Evolutionary conservation across 176 grass and related monocot species (phyloP).

Genomic region (Bonia amplexicaulis): DNA sequence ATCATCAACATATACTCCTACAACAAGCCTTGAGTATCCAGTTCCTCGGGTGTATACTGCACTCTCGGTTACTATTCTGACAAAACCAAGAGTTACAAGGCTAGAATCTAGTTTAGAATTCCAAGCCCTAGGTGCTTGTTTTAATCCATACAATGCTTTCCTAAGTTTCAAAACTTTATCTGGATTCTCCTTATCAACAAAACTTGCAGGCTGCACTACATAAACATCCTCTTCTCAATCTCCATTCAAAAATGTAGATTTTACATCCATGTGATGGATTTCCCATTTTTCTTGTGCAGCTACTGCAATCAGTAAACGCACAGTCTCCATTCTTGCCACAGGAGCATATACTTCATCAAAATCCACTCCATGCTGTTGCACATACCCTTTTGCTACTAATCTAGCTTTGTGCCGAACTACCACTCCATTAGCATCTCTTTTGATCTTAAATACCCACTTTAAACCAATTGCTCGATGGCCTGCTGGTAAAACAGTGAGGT

Average conservation of each 20-base stretch:
- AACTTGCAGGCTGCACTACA: background rate
- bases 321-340: no score
- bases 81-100: background rate
- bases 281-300: no score
- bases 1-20: background rate
- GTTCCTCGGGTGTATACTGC: background rate
- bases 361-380: no score
- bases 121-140: background rate
- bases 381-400: no score
- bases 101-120: background rate
- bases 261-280: no score
- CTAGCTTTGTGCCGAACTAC: no score
- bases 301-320: fast-evolving
- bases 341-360: no score
- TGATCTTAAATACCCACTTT: no score
- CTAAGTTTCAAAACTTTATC: fast-evolving
- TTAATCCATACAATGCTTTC: background rate
- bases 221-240: no score
- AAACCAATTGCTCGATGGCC: no score
- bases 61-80: background rate
- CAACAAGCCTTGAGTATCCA: fast-evolving
- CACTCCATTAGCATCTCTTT: fast-evolving
- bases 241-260: no score
- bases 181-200: fast-evolving
- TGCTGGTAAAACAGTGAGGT: no score